These are phyloP conservation scores for Aspergillus hortae DNA, from an alignment of 2,329 filamentous ascomycete genomes.

Conservation along the genomic window DNA sequence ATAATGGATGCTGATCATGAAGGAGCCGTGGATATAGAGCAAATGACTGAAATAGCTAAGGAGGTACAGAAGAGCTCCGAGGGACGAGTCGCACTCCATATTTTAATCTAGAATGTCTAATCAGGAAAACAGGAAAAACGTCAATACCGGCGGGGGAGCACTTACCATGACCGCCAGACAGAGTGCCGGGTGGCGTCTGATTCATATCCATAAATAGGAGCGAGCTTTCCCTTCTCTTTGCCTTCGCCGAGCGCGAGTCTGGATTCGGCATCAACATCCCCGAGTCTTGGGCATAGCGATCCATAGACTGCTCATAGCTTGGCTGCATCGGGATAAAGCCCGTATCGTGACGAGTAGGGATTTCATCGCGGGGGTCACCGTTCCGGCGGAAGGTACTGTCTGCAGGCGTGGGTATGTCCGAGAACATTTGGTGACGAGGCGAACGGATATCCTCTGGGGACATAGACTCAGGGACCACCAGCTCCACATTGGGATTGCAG, in stretches of 20 bases:
- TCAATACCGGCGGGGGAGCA: neutral
- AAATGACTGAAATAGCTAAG: constrained; percentile 5
- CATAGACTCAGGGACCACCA: constrained; percentile 38
- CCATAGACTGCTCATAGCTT: constrained; percentile 42
- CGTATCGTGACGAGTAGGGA: constrained; percentile 40
- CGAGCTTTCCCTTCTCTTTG: constrained; percentile 48
- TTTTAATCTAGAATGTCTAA: neutral
- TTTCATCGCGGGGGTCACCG: constrained; percentile 23
- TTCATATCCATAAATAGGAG: constrained; percentile 44
- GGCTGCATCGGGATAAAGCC: constrained; percentile 52
- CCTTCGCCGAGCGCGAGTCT: constrained; percentile 37
- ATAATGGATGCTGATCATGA: constrained; percentile 19
- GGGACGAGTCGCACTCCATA: too few species aligned
- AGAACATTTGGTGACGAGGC: constrained; percentile 63
- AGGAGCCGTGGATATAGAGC: neutral
- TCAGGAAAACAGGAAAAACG: neutral
- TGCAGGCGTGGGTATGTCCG: constrained; percentile 61
- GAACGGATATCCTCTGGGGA: constrained; percentile 59
- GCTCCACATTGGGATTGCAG: constrained; percentile 37
- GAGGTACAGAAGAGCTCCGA: neutral
- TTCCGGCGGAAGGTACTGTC: constrained; percentile 52
- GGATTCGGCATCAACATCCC: constrained; percentile 37
- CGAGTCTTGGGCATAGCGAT: constrained; percentile 22
- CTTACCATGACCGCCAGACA: constrained; percentile 20
- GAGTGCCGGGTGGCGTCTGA: constrained; percentile 10